Evolutionary conservation across 805 yeast species (phyloP), one percentile per base, ranked within the genome.

Genomic region (Grigorovia humatica): DNA sequence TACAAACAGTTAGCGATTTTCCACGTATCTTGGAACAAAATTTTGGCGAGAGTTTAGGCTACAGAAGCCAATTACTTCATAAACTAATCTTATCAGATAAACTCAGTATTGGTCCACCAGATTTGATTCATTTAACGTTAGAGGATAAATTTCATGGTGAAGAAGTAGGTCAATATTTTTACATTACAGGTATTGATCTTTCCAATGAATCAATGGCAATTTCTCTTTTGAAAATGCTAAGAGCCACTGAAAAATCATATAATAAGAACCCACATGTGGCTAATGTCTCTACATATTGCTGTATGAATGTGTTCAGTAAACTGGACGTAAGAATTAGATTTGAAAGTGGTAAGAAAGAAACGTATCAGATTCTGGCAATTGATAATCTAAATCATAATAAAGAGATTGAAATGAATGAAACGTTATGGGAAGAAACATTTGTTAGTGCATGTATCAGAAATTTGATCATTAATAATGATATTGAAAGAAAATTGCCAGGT

Each of bases 281-380:
- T 43, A 62, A 59, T 40, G 62, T 65, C 20, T 64, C 68, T 20
- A 81, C 88, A 0, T 81, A 74, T 56, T 83, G 88, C 65, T 68
- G 82, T 15, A 88, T 81, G 70, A 90, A 93, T 66, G 75, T 83
- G 18, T 87, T 93, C 60, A 71, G 81, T 42, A 76, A 76, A 51
- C 76, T 83, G 5, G 99, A 91, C 65, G 70, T 90, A 43, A 74
- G 96, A 19, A 80, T 88, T 58, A 65, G 81, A 60, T 76, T 79
- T 11, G 66, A 67, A 17, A 51, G 68, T 0, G 65, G 69, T 4
- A 64, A 29, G 4, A 64, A 29, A 11, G 45, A 62, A 3, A 52
- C 60, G 55, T 73, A 50, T 48, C 71, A 60, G 56, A 47, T 68
- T 2, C 64, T 55, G 17, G 63, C 62, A 12, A 42, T 59, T 9